Base-by-base conservation (phyloP, 768 basidiomycete species). In the Calocybe gangraenosa region DNA sequence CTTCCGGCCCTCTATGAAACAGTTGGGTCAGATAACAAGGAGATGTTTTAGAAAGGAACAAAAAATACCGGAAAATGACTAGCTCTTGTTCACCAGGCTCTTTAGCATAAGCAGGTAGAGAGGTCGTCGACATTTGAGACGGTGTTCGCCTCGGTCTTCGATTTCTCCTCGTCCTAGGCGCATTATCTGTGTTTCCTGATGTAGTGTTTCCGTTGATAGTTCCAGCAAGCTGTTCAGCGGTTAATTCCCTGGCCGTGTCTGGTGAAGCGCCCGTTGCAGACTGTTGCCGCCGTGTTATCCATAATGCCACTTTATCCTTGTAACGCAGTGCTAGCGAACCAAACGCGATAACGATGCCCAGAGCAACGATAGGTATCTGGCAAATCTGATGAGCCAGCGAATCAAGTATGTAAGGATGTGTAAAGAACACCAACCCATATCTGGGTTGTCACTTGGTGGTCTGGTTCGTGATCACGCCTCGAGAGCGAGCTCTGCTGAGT, bases 11-110 rank as follows among this genome's bases (percentile, higher is more conserved):
- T 37, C 79, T 82, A 53, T 21, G 40, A 30, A 20, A 10, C 28
- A 19, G 22, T 28, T 28, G 22, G 20, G 19, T 37, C 13, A 47
- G 25, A 45, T 31, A 11, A 23, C 34, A 15, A 37, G n/a, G 11
- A 22, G 7, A 21, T 4, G 18, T 20, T 30, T 14, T 20, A 14
- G 33, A 14, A 47, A 22, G 23, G 23, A 3, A 34, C 17, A 7
- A 31, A 20, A 57, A 64, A 47, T 42, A 76, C 70, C 75, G 68
- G 44, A 70, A 66, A 41, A 92, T 79, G 4, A 92, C 89, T 21
- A 92, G 70, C 59, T 92, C 89, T 31, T 82, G 71, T 38, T 89
- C 89, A 13, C 87, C 88, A 0, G 89, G 87, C 49, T 92, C 88
- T 63, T 89, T 89, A 68, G 78, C 86, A 54, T 92, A 92, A 21